A percentile compares a stretch with the other conserved stretches of the same genome.
Evolutionary conservation across 2,329 filamentous ascomycete species (phyloP).

Genomic region (Paracoccidioides brasiliensis): DNA sequence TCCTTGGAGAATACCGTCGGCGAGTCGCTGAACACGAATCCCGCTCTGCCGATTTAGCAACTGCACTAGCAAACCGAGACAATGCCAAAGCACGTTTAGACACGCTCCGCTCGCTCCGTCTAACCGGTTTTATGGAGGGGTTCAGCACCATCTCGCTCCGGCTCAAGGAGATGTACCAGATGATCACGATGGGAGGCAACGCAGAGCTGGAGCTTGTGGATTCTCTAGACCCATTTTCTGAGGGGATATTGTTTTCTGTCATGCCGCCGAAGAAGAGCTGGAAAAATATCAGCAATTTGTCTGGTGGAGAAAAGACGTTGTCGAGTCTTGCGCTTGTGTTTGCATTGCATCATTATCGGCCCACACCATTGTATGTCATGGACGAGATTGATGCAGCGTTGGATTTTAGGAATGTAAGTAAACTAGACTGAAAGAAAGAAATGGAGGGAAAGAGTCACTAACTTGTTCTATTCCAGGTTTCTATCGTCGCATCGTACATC

Average conservation of each 20-base stretch:
- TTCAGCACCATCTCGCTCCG: constrained; percentile 88
- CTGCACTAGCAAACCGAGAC: constrained; percentile 66
- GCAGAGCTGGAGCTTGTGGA: constrained; percentile 95
- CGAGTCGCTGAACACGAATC: constrained; percentile 70
- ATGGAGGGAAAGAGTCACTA: neutral
- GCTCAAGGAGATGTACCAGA: constrained; percentile 99
- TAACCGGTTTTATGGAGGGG: constrained; percentile 97
- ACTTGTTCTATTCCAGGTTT: constrained; percentile 47
- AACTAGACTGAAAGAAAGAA: neutral
- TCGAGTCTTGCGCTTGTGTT: constrained; percentile 92
- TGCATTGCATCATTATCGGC: constrained; percentile 94
- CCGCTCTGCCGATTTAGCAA: constrained; percentile 70
- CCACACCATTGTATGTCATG: constrained; percentile 97
- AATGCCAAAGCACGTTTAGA: constrained; percentile 83
- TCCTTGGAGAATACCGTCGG: constrained; percentile 77
- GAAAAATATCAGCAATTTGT: constrained; percentile 97
- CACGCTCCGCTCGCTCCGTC: constrained; percentile 73
- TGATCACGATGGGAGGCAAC: constrained; percentile 99
- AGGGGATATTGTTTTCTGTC: constrained; percentile 92
- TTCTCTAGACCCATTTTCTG: constrained; percentile 87
- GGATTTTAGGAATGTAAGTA: constrained; percentile 90
- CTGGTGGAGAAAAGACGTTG: constrained; percentile 93
- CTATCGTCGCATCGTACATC: constrained; percentile 97
- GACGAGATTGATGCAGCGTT: constrained; percentile 97
- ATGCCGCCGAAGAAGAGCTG: constrained; percentile 99